Evolutionary conservation across 257 asterid genomes (phyloP), one percentile per base, ranked within the genome.

Genomic region (Nicotiana knightiana): DNA sequence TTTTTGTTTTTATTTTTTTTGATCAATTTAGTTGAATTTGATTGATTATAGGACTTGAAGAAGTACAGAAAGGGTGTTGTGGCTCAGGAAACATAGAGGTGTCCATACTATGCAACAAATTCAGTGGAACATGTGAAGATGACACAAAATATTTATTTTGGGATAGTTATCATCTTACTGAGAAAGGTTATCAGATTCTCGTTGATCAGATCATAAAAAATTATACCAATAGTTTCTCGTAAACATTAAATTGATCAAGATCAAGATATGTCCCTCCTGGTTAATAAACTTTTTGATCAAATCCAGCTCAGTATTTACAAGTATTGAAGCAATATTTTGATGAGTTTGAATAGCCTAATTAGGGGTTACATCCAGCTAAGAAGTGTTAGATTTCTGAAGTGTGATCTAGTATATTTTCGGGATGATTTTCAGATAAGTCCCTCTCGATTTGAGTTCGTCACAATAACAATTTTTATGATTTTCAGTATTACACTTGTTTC

Each of bases 11-110:
- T 39, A 9, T 11, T 51, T 37, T 1, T 0, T 33, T 37, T 54
- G 62, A 4, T 24, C 32, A 18, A 67, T 67, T 65, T 30, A 1
- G 8, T 53, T 21, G 16, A 17, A 12, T 59, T 46, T 24, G 21
- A 2, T 39, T 78, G 9, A 5, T 17, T 24, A 30, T 83, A 88
- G 91, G 91, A 1, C 75, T 88, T 37, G 86, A 88, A 73, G 89
- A 86, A 57, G 87, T 75, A 39, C 83, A 86, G n/a, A 55, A 11
- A 26, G 91, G 89, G 12, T 88, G 91, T 59, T 88, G 91, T 53
- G 91, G 91, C 8, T 78, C 87, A 0, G 89, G 89, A 33, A 9
- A 5, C 0, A 21, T 88, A 7, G 91, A 86, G 26, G 83, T 75
- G 24, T 39, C 58, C 12, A 5, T 64, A 16, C 80, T 85, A 33